Base-by-base conservation (phyloP, 371 early-diverging fungal genomes). In the Coemansia linderi region DNA sequence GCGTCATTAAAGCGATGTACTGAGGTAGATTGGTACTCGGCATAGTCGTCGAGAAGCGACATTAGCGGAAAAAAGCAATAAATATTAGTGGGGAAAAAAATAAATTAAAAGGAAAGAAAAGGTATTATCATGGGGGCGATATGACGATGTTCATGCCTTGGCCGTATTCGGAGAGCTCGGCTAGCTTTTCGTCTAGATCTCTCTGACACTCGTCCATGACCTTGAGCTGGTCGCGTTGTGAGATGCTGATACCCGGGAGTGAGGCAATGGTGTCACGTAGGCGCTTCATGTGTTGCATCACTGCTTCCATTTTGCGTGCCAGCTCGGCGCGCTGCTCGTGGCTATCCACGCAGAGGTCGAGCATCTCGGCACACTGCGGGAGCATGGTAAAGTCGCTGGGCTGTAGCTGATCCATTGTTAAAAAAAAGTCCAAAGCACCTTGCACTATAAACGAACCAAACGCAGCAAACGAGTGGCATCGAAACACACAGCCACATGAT, bases 11-110 rank as follows among this genome's bases (percentile, higher is more conserved):
- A 12, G 41, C 27, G 48, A 37, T 59, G 79, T 57, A 22, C 66
- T 8, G 59, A 37, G 7, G 79, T 33, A 5, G 76, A 78, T 40
- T 79, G 63, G 68, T 72, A 79, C 43, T 71, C 79, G 12, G 78
- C 78, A 40, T 64, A 79, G 56, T 79, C 78, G 31, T 77, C 79
- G 13, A 79, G 79, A 5, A 79, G 61, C 22, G 79, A 79, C 78
- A 77, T 69, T 61, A 24, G 37, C 10, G 15, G 24, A 37, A 69
- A 69, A 24, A 24, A 24, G 24, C 24, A 17, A 61, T 17, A 44
- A 50, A 36, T 46, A 44, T 13, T 59, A 54, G 39, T 29, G 46
- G 39, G 22, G 24, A 24, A 24, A 24, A 36, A 72, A 38, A 7
- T 38, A 59, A 58, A 44, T 19, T n/a, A 58, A 52, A 37, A 22